Evolutionary conservation across 169 alveolate genomes (phyloP), one percentile per base, ranked within the genome.

Genomic region (Blepharisma undulans): DNA sequence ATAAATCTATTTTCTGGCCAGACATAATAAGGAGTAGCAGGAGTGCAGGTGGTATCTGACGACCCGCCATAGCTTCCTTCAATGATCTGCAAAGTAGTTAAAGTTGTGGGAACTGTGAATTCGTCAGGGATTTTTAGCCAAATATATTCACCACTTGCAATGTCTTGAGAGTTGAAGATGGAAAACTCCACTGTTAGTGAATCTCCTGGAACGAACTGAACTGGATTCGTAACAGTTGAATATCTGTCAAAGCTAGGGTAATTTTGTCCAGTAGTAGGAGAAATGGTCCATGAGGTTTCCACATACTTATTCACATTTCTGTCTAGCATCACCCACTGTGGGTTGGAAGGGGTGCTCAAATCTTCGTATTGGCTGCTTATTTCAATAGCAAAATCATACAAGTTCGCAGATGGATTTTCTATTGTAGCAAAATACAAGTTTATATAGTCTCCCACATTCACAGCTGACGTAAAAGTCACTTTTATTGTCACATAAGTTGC

Each of bases 311-410:
- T 86, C 14, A 72, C 29, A 1, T 86, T 71, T 27, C 72, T 86
- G 27, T 72, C 84, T 21, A 86, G 72, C 6, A 48, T 86, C 71
- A 66, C 91, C 91, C 91, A 86, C 27, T 22, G 1, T 25, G 91
- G 91, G 32, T 86, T 27, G 3, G 5, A 33, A 71, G 21, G 71
- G 1, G 61, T 27, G 1, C 18, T 34, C 18, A 86, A 29, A 48
- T 86, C 91, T 72, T 86, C 91, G 30, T 86, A 86, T 19, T 25
- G 84, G 25, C 84, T 86, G 61, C 84, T 71, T n/a, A 86, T 86
- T 36, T 36, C 22, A 25, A 86, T 30, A 0, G 91, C 36, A 71
- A 86, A 86, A 48, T 86, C 91, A 7, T 72, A 86, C 6, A 86
- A 30, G 18, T 22, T 61, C 29, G 48, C 72, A 1, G 80, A 22